Base-by-base conservation (phyloP, 202 grass and related monocot species). In the Schoenoplectus tabernaemontani region DNA sequence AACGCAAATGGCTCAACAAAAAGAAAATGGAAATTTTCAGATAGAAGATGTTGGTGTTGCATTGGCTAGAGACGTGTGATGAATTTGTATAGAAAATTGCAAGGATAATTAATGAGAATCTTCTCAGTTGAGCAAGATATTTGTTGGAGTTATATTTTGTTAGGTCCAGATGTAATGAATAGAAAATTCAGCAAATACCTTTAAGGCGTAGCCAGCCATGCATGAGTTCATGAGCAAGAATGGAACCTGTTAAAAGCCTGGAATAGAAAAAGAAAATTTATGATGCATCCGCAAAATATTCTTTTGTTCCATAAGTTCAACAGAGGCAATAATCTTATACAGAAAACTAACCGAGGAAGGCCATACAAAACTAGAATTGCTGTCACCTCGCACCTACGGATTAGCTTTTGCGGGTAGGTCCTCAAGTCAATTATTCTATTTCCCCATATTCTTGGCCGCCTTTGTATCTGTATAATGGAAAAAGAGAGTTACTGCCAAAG, bases 141-240 rank as follows among this genome's bases (percentile, higher is more conserved):
- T 7, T 44, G 39, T 17, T 66, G 63, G 2, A 39, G 34, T 39
- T 66, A 36, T 66, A 16, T 19, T 38, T 66, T 34, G n/a, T 19
- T 38, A 66, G 34, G 36, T 66, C 36, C 36, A 38, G 34, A 38
- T 38, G 17, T 38, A 66, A n/a, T 39, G 63, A 34, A 63, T 2
- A 41, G 63, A 11, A 26, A 70, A 70, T 26, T 11, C 41, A 70
- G 11, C 23, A 64, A 9, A 34, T 85, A 92, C 89, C 89, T 95
- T 98, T 98, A 57, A 97, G 94, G 61, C 94, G 91, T 82, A 97
- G 84, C 94, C 94, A 97, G 9, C 87, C 91, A 7, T 97, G 91
- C 94, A 97, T 93, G 62, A 97, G 76, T 87, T 97, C 94, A 83
- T 97, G 94, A 82, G 89, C 91, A 84, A 97, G 91, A 78, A 97